These are phyloP conservation scores for Irpex sp. DNA, from an alignment of 1,284 basidiomycete genomes.

Conservation along the genomic window DNA sequence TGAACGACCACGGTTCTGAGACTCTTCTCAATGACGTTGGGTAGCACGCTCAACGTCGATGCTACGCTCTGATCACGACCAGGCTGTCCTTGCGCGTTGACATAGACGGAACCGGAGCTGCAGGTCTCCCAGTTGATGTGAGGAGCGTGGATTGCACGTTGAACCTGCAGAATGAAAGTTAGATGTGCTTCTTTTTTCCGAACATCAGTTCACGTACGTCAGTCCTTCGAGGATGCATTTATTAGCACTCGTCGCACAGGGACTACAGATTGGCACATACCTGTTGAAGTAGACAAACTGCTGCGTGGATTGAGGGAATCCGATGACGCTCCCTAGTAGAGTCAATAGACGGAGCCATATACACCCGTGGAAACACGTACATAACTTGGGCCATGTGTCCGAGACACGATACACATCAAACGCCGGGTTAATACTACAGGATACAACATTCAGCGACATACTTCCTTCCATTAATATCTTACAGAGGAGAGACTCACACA, in stretches of 20 bases:
- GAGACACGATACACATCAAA: slow-evolving; percentile 42
- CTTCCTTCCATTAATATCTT: too few species aligned
- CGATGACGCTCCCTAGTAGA: slow-evolving; percentile 57
- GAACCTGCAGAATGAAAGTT: slow-evolving; percentile 34
- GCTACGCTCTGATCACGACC: slow-evolving; percentile 34
- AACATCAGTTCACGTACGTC: slow-evolving; percentile 29
- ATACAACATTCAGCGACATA: neutral
- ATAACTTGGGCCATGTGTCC: slow-evolving; percentile 32
- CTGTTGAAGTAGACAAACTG: slow-evolving; percentile 41
- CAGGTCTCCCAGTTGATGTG: slow-evolving; percentile 51
- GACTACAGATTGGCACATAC: slow-evolving; percentile 13
- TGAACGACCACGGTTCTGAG: slow-evolving; percentile 12
- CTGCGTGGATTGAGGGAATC: slow-evolving; percentile 52
- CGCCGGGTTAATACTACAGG: slow-evolving; percentile 47
- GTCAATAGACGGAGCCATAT: too few species aligned
- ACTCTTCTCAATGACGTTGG: slow-evolving; percentile 25
- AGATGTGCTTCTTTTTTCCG: neutral
- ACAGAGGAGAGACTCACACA: too few species aligned
- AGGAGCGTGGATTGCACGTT: slow-evolving; percentile 59
- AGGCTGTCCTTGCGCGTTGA: slow-evolving; percentile 31
- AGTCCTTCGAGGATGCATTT: slow-evolving; percentile 23
- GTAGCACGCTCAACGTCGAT: slow-evolving; percentile 34
- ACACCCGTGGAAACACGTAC: slow-evolving; percentile 21
- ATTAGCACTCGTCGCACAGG: slow-evolving; percentile 14
- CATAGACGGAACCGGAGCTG: slow-evolving; percentile 41